Evolutionary conservation across 2,329 filamentous ascomycete genomes (phyloP), one percentile per base, ranked within the genome.

Genomic region (Dactylonectria estremocensis): DNA sequence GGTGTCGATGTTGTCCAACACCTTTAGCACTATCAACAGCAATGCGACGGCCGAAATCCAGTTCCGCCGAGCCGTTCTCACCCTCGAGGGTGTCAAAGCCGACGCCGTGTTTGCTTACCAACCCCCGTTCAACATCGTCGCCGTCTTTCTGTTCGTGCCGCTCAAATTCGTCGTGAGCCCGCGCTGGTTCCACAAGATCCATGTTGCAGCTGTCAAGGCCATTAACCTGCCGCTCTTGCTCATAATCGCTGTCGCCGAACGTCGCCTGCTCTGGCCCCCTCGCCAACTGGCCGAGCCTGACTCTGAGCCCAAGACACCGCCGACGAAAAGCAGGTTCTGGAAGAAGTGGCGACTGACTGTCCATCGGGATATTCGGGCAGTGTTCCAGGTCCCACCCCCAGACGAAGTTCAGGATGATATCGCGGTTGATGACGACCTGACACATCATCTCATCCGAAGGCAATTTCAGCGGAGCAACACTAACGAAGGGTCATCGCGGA

Each of bases 101-200:
- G 94, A 96, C 75, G 92, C 93, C 11, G 89, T 96, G 35, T 95
- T 95, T 77, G 91, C 92, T 16, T 95, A 95, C 76, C 90, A 92
- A 49, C 93, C 94, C 0, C 94, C 94, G 0, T 94, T 96, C 81
- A 97, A 97, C 76, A 89, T 97, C 67, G 80, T 95, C 20, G 94
- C 94, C 22, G 85, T 96, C 31, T 82, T 93, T 66, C 78, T 95
- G 31, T 85, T 96, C 16, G 85, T 95, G 2, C 94, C 94, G 0
- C 86, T 96, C 68, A 95, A 94, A 74, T 93, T 93, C 74, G 74
- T 93, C n/a, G 85, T 94, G 40, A 90, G 90, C n/a, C 90, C 92
- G 0, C 90, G 94, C 50, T 95, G 93, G 93, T 96, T 96, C 77
- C 94, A 97, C 84, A 96, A 95, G 81, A 92, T 95, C 75, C 95